Conservation (phyloP, 495 filamentous ascomycete genomes). For the Penicillium macrosclerotiorum region DNA sequence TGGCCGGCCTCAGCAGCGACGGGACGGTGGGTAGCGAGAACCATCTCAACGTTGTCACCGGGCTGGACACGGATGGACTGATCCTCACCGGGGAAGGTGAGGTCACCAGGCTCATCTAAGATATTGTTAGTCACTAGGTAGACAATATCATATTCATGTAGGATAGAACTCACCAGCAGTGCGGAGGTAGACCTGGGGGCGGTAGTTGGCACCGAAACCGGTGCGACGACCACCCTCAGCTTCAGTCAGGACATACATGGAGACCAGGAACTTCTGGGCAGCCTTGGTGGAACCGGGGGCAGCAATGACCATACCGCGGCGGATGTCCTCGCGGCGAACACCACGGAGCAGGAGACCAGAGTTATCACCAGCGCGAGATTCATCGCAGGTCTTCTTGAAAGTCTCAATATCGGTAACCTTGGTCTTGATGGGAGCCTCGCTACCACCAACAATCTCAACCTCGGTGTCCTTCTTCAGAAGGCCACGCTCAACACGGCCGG, state of each 20-base stretch:
- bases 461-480: conserved; percentile 86
- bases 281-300: conserved; percentile 75
- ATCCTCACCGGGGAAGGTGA: conserved; percentile 81
- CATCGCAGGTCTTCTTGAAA: conserved; percentile 97
- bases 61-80: conserved; percentile 83
- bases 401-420: conserved; percentile 99
- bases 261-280: conserved; percentile 85
- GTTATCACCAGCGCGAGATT: conserved; percentile 93
- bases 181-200: conserved; percentile 91
- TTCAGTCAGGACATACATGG: conserved; percentile 95
- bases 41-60: conserved; percentile 98
- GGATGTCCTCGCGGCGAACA: conserved; percentile 88
- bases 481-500: conserved; percentile 96
- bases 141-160: not conserved
- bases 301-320: conserved; percentile 88
- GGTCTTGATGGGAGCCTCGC: conserved; percentile 76
- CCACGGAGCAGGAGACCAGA: conserved; percentile 96
- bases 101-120: conserved; percentile 72
- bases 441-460: conserved; percentile 88
- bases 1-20: conserved; percentile 84
- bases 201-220: conserved; percentile 89
- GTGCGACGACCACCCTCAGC: conserved; percentile 96
- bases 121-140: conserved; percentile 5
- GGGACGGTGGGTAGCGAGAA: conserved; percentile 73
- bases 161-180: conserved; percentile 66